Evolutionary conservation across 2,329 filamentous ascomycete species (phyloP).

Genomic region (Colletotrichum sp.): DNA sequence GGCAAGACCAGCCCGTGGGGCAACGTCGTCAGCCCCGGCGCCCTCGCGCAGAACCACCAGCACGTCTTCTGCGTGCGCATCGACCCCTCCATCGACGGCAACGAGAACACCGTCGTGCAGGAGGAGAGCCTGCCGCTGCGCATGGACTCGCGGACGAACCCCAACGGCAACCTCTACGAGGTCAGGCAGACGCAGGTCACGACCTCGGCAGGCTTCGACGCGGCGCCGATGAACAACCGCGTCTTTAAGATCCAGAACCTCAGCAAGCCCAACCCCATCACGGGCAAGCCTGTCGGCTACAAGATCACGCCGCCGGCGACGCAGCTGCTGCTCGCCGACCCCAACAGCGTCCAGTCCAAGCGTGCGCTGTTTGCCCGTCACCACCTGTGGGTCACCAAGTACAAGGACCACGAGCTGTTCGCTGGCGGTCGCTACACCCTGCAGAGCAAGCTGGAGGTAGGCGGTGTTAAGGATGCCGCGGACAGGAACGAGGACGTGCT

Average conservation of each 20-base stretch:
- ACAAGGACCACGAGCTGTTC: slow-evolving; percentile 33
- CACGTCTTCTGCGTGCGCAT: slow-evolving; percentile 61
- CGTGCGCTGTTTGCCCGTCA: slow-evolving; percentile 32
- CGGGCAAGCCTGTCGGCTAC: slow-evolving; percentile 40
- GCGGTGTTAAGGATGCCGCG: slow-evolving; percentile 25
- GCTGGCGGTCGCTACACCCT: slow-evolving; percentile 33
- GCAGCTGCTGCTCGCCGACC: slow-evolving; percentile 35
- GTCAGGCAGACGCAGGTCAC: slow-evolving; percentile 50
- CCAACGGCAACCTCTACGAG: slow-evolving; percentile 50
- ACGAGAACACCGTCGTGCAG: slow-evolving; percentile 58
- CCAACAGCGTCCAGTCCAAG: slow-evolving; percentile 22
- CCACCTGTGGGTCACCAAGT: slow-evolving; percentile 32
- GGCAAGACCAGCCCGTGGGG: slow-evolving; percentile 49
- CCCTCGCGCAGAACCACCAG: slow-evolving; percentile 62
- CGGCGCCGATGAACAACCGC: slow-evolving; percentile 45
- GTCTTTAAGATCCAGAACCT: slow-evolving; percentile 19
- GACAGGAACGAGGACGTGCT: slow-evolving; percentile 51
- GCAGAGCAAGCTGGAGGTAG: slow-evolving; percentile 35
- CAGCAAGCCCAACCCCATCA: slow-evolving; percentile 33
- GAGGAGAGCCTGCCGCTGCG: slow-evolving; percentile 60
- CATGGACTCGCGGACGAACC: slow-evolving; percentile 46
- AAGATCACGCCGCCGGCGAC: slow-evolving; percentile 39
- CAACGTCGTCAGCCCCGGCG: slow-evolving; percentile 59
- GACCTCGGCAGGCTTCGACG: slow-evolving; percentile 44
- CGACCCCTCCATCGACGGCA: slow-evolving; percentile 60